Base-by-base conservation (phyloP, 2,329 filamentous ascomycete genomes). In the Cladosporium colombiae region DNA sequence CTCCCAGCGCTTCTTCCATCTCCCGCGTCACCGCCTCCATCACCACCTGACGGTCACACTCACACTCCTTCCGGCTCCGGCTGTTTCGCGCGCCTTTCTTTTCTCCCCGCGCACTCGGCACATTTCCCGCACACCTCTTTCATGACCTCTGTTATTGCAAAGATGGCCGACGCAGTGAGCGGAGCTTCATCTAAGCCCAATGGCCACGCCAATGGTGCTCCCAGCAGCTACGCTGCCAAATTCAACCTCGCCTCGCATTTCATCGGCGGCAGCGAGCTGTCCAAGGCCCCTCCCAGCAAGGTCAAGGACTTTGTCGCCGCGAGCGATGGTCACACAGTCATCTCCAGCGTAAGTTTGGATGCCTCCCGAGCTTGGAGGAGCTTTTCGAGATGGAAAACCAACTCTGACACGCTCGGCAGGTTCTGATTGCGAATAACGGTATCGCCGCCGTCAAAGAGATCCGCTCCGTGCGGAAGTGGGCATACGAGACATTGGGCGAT, bases 401-500 rank as follows among this genome's bases (percentile, higher is more conserved):
- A 66, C 7, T 65, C 64, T 64, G 33, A 64, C 62, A 65, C 35
- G 64, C 10, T 73, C 23, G n/a, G 59, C 76, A 98, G 94, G 93
- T 98, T 64, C 86, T 99, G 70, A 99, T 99, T 81, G 95, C 95
- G 79, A 99, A 99, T 85, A 99, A 99, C 84, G 95, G 95, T 86
- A 99, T 99, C 80, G 95, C 95, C 61, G 95, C 95, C 77, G 95
- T 99, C 80, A 99, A 99, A 83, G 95, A 99, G 82, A 99, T 99
- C 78, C 89, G 95, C 80, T 98, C 94, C 67, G 94, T 99, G 77
- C 91, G 95, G 81, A 99, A 98, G 93, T 99, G 95, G 95, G 95
- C 95, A 68, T 99, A 99, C 88, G 95, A 99, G 83, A 96, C 92
- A 8, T 99, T 99, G 78, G 94, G 95, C 82, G 93, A 99, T 82